phyloP scores from a whole-genome alignment of 2,329 filamentous ascomycete genomes.

The Cladosporium austrohemisphaericum region DNA sequence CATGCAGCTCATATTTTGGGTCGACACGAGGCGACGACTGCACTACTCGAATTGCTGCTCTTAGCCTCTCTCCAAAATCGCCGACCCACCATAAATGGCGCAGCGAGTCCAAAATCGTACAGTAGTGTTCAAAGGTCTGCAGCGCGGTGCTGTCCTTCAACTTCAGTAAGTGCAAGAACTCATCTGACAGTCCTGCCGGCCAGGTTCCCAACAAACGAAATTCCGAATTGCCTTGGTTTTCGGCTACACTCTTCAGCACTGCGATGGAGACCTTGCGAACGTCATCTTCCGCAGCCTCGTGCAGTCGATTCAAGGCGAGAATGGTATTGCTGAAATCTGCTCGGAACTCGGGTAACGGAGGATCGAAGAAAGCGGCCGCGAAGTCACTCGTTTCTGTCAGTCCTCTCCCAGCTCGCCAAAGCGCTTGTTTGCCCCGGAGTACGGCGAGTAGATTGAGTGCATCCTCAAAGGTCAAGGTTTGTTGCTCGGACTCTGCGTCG shows the following conservation, averaged over 20 bases:
- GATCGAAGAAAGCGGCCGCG: constrained; percentile 9
- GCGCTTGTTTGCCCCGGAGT: constrained; percentile 7
- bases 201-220: constrained; percentile 7
- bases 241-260: neutral
- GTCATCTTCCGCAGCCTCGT: neutral
- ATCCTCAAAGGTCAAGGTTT: neutral
- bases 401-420: constrained; percentile 6
- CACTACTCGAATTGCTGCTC: neutral
- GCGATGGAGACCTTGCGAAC: neutral
- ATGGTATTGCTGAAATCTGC: neutral
- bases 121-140: constrained; percentile 8
- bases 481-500: constrained; percentile 5
- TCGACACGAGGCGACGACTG: no score
- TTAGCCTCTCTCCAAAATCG: constrained; percentile 1
- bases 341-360: neutral
- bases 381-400: neutral
- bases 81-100: constrained; percentile 8
- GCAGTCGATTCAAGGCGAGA: neutral
- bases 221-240: neutral
- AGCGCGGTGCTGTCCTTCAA: neutral
- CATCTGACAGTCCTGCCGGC: constrained; percentile 4
- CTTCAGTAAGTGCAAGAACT: neutral
- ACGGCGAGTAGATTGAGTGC: constrained; percentile 1
- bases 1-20: no score
- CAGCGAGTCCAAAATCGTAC: constrained; percentile 7